Base-by-base conservation (phyloP, 2,329 filamentous ascomycete genomes). In the Aureobasidium sp. region DNA sequence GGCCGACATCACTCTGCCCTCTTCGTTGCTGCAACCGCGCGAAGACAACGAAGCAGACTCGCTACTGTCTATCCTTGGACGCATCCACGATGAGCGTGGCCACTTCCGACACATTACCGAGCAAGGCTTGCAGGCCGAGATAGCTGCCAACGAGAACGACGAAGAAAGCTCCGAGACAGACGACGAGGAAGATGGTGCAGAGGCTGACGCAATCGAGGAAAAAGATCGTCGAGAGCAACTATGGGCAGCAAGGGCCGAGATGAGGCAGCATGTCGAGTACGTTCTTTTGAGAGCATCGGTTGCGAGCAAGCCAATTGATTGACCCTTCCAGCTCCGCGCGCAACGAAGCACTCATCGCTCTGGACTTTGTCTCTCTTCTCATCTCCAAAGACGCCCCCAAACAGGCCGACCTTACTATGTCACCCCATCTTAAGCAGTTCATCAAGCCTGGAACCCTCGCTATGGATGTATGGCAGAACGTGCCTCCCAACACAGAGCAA, bases 71-170 rank as follows among this genome's bases (percentile, higher is more conserved):
- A 87, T 93, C 67, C 91, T 97, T 67, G 78, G 82, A 63, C 90
- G 92, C 67, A 87, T 96, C 70, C 89, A 91, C 67, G 75, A 79
- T 47, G 87, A 95, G 69, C 87, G 89, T 64, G 90, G 90, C 15
- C 89, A 90, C 27, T 95, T 97, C 72, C 87, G 90, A 63, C 81
- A 87, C 68, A 81, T 97, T 66, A 90, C 86, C 55, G 89, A 96
- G 73, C 82, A 85, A 56, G 82, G 85, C 47, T 77, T 97, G 41
- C 82, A 82, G 55, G 83, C 87, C 39, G 87, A 94, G 69, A 86
- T 94, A 57, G 76, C 78, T 45, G 73, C 77, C 29, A 73, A 79
- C 52, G 75, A 62, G 4, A 53, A 42, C 6, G 41, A 51, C 12
- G 45, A 57, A 15, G 52, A 57, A 3, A 58, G 53, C 49, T 80